Base-by-base conservation (phyloP, 208 protist genomes). In the Willaertia magna region DNA sequence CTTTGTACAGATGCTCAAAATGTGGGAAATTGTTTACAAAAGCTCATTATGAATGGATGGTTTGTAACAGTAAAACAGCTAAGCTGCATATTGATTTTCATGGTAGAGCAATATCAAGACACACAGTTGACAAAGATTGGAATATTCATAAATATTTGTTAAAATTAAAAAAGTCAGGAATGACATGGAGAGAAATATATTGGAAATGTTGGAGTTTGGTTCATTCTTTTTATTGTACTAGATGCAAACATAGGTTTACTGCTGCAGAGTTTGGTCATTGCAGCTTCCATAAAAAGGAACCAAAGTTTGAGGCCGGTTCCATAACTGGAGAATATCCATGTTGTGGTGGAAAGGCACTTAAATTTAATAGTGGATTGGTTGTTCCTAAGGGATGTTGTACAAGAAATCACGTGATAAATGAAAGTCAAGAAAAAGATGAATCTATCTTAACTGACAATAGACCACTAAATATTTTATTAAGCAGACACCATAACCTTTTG, bases 151-250 rank as follows among this genome's bases (percentile, higher is more conserved):
- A 16, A 14, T 89, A 90, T 61, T 47, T 90, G 22, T 43, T 52
- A 16, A 61, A 55, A 18, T 39, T 90, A 26, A 79, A 46, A 49
- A 87, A 89, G 42, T 44, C 14, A 30, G 43, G 88, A 39, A 75
- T 90, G 79, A 74, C 7, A 34, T 90, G 88, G 88, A 52, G 67
- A 55, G 88, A 88, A 34, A 88, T 90, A 51, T 90, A 81, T 55
- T 90, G 88, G 88, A 74, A 79, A 42, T 43, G 79, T 46, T 90
- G 88, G 88, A 51, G 74, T 26, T 42, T 90, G 7, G 40, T 87
- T 18, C 42, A 76, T 48, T 74, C 74, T 34, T 87, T 52, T 84
- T 44, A 39, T 34, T 89, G 88, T 26, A 4, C 9, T n/a, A n/a
- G 3, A 40, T 89, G 88, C 74, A 85, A 75, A 55, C 20, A 46